phyloP scores from a whole-genome alignment of 1,139 yeast genomes.

The Pichia sp. region DNA sequence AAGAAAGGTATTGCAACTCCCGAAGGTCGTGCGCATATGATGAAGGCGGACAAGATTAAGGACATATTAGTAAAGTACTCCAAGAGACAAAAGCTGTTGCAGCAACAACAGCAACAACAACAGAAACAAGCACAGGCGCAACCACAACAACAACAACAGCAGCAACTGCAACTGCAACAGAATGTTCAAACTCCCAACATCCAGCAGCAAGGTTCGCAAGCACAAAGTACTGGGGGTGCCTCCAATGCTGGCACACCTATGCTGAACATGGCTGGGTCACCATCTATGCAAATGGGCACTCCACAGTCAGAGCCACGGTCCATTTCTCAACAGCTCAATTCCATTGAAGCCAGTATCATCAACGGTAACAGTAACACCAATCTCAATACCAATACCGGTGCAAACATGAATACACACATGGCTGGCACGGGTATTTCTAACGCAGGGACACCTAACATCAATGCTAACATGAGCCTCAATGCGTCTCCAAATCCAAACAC shows the following conservation, averaged over 20 bases:
- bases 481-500: no score
- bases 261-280: no score
- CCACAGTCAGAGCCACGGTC: slow-evolving; percentile 7
- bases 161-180: slow-evolving; percentile 17
- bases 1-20: slow-evolving; percentile 49
- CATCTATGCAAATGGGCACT: slow-evolving; percentile 8
- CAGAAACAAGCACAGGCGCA: slow-evolving; percentile 20
- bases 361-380: not conserved
- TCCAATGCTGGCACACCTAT: no score
- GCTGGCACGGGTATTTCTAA: no score
- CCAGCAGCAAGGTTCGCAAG: no score
- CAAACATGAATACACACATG: no score
- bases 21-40: slow-evolving; percentile 61
- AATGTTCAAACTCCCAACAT: no score
- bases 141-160: slow-evolving; percentile 10
- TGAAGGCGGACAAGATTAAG: slow-evolving; percentile 62
- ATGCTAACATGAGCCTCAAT: no score
- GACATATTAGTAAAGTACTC: slow-evolving; percentile 32
- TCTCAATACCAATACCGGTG: slow-evolving; percentile 1
- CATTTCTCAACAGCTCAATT: slow-evolving; percentile 8
- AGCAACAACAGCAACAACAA: slow-evolving; percentile 20
- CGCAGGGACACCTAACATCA: no score
- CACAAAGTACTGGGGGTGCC: no score
- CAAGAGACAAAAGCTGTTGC: slow-evolving; percentile 27
- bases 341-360: not conserved